Conservation (phyloP, 2,329 filamentous ascomycete genomes). For the Aspergillus thermomutatus region DNA sequence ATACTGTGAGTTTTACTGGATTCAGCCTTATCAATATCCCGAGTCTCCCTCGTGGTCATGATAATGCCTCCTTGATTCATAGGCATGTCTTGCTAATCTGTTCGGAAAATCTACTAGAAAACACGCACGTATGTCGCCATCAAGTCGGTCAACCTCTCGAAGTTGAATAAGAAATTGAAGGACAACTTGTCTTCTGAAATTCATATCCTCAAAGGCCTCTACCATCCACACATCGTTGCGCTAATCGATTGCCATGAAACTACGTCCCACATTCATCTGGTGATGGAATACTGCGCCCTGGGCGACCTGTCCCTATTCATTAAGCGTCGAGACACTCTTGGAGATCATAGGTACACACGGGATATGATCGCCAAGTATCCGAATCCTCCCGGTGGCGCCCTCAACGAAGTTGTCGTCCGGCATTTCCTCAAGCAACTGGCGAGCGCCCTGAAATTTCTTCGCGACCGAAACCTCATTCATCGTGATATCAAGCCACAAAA, state of each 20-base stretch:
- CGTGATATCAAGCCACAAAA: conserved; percentile 98
- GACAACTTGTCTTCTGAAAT: conserved; percentile 96
- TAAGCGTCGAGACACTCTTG: conserved; percentile 82
- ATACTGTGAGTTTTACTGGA: conserved; percentile 62
- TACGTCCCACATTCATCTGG: conserved; percentile 82
- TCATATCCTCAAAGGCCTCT: conserved; percentile 85
- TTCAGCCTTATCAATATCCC: neutral
- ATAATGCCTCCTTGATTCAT: neutral
- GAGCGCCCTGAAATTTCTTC: conserved; percentile 85
- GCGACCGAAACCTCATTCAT: conserved; percentile 83
- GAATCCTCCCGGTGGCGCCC: conserved; percentile 73
- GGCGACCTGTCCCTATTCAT: conserved; percentile 95
- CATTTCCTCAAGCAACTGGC: conserved; percentile 95
- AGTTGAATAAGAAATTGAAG: conserved; percentile 92
- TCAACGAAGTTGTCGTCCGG: conserved; percentile 93
- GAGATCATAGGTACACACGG: conserved; percentile 73
- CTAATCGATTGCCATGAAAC: conserved; percentile 93
- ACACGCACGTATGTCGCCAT: conserved; percentile 82
- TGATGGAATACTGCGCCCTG: conserved; percentile 98
- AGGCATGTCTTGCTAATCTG: conserved; percentile 9
- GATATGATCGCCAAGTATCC: conserved; percentile 95
- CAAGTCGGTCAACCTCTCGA: conserved; percentile 89
- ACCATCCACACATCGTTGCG: conserved; percentile 94
- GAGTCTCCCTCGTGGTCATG: neutral
- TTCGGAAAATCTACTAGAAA: conserved; percentile 51